A percentile compares a stretch with the other conserved stretches of the same genome.
Evolutionary conservation across 2,329 filamentous ascomycete genomes (phyloP).

Genomic region (Colletotrichum eremochloae): DNA sequence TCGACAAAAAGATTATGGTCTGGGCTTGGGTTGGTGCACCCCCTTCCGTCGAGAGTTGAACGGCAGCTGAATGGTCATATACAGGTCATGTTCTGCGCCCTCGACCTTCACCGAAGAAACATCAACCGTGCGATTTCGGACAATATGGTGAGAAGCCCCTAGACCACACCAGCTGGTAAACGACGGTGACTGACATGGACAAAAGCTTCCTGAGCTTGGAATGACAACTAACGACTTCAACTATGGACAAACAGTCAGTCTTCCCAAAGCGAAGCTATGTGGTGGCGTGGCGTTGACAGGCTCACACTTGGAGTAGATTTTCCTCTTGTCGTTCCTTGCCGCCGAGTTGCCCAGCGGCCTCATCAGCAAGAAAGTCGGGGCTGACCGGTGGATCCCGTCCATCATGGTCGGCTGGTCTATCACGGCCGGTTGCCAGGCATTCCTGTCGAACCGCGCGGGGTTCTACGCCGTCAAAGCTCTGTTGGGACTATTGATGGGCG

Average conservation of each 20-base stretch:
- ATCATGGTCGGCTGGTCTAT: constrained; percentile 59
- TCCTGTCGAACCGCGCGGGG: constrained; percentile 51
- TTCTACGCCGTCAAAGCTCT: constrained; percentile 59
- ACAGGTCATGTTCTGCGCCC: constrained; percentile 58
- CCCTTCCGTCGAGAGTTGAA: background rate
- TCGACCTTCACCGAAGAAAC: constrained; percentile 62
- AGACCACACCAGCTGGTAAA: background rate
- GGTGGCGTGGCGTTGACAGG: constrained; percentile 13
- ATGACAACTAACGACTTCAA: constrained; percentile 62
- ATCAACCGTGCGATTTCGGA: constrained; percentile 59
- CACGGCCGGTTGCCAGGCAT: constrained; percentile 55
- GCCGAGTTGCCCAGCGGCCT: constrained; percentile 64
- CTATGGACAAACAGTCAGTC: constrained; percentile 55
- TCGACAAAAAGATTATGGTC: constrained; percentile 60
- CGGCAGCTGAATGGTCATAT: background rate
- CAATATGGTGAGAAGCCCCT: constrained; percentile 50
- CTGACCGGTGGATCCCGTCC: constrained; percentile 60
- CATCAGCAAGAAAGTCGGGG: constrained; percentile 64
- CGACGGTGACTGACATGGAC: constrained; percentile 11
- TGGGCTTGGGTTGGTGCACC: constrained; percentile 54
- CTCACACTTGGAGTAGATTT: constrained; percentile 51
- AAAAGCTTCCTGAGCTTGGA: constrained; percentile 53
- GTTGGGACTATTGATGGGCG: constrained; percentile 62
- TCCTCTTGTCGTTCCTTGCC: constrained; percentile 59
- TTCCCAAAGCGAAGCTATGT: background rate